phyloP scores from a whole-genome alignment of 2,329 filamentous ascomycete genomes.

The Epichloe hybrida region DNA sequence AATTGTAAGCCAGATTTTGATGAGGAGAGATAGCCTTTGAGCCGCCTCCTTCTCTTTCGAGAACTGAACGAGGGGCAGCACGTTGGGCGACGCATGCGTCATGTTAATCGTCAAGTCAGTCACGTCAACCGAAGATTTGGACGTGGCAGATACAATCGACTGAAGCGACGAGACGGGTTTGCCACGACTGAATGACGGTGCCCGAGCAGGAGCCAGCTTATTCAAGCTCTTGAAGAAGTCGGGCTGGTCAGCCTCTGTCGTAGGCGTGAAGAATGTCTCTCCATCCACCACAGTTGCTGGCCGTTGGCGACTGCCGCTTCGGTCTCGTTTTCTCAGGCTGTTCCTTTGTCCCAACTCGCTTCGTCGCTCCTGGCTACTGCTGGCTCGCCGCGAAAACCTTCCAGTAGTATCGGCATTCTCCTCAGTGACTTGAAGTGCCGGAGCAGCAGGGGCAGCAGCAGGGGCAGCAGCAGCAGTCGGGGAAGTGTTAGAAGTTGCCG shows the following conservation, averaged over 20 bases:
- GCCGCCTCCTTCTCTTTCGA: constrained; percentile 38
- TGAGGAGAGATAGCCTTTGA: constrained; percentile 41
- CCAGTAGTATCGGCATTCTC: constrained; percentile 34
- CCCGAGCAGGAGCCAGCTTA: constrained; percentile 23
- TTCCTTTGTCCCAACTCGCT: constrained; percentile 35
- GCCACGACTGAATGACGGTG: constrained; percentile 29
- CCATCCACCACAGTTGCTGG: constrained; percentile 35
- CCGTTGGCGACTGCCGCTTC: constrained; percentile 34
- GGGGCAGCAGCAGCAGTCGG: constrained; percentile 34
- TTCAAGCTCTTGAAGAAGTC: constrained; percentile 32
- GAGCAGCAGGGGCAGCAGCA: constrained; percentile 34
- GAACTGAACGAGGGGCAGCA: constrained; percentile 40
- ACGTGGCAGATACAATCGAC: constrained; percentile 29
- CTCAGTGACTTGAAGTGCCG: constrained; percentile 64
- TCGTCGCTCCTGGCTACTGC: constrained; percentile 23
- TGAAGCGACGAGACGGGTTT: constrained; percentile 31
- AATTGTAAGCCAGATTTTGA: constrained; percentile 83
- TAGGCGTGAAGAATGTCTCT: constrained; percentile 37
- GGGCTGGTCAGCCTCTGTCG: constrained; percentile 25
- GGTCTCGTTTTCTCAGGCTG: constrained; percentile 39
- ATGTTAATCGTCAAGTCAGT: constrained; percentile 26
- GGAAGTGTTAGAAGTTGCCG: constrained; percentile 32
- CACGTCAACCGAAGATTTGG: constrained; percentile 23
- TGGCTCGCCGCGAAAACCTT: constrained; percentile 19
- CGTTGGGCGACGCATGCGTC: constrained; percentile 30